A percentile compares a stretch with the other conserved stretches of the same genome.
Evolutionary conservation across 2,329 filamentous ascomycete genomes (phyloP).

Genomic region (Microdochium bolleyi): DNA sequence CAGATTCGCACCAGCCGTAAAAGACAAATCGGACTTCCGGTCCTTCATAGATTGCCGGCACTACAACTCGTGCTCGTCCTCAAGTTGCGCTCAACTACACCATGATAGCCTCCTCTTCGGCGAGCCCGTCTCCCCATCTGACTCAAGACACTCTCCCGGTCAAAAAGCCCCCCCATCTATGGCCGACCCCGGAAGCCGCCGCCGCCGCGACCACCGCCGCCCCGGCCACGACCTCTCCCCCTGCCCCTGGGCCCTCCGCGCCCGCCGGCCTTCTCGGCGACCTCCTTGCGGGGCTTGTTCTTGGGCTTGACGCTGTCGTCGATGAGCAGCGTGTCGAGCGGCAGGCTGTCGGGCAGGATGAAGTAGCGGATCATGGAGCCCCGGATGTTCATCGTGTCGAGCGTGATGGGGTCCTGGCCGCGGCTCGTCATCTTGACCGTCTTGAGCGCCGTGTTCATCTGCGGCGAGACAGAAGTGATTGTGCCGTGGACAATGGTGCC

Average conservation of each 20-base stretch:
- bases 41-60: too few species aligned
- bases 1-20: too few species aligned
- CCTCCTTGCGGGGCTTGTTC: constrained; percentile 98
- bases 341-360: constrained; percentile 91
- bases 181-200: constrained; percentile 31
- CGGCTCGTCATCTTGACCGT: constrained; percentile 94
- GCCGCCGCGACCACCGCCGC: constrained; percentile 41
- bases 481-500: constrained; percentile 95
- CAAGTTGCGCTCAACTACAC: neutral
- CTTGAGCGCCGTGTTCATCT: constrained; percentile 97
- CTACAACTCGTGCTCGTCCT: too few species aligned
- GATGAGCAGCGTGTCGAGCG: constrained; percentile 88
- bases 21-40: too few species aligned
- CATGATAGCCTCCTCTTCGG: neutral
- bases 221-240: constrained; percentile 41
- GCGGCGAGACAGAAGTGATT: constrained; percentile 90
- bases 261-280: constrained; percentile 43
- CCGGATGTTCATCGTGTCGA: constrained; percentile 95
- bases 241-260: constrained; percentile 46
- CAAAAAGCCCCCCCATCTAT: constrained; percentile 13
- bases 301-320: constrained; percentile 97
- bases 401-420: constrained; percentile 75
- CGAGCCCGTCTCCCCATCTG: too few species aligned
- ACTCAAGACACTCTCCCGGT: too few species aligned
- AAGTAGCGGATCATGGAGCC: constrained; percentile 91